Conservation (phyloP, 768 basidiomycete species). For the Cyclocybe cylindracea region DNA sequence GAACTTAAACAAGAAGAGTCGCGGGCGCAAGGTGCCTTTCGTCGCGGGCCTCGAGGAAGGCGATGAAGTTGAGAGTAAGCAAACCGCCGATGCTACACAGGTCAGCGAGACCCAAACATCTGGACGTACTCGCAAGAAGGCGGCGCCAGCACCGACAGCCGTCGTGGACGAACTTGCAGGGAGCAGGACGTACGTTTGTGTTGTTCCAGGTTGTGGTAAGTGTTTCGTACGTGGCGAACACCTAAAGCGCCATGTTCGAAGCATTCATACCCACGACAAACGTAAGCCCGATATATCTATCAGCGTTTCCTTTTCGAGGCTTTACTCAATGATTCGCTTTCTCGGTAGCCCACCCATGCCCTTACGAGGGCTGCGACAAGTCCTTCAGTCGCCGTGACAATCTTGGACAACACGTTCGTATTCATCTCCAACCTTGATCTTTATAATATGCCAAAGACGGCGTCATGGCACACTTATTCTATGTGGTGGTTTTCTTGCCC, state of each 20-base stretch:
- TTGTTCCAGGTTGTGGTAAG: constrained; percentile 73
- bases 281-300: constrained; percentile 48
- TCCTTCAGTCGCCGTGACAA: constrained; percentile 78
- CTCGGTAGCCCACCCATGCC: constrained; percentile 55
- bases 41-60: constrained; percentile 15
- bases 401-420: constrained; percentile 69
- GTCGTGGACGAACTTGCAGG: constrained; percentile 16
- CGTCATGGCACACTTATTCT: not conserved
- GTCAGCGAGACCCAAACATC: constrained; percentile 12
- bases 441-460: not conserved
- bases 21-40: constrained; percentile 59
- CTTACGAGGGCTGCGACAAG: constrained; percentile 64
- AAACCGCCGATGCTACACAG: constrained; percentile 11
- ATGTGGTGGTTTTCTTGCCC: not conserved
- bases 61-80: constrained; percentile 1
- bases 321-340: constrained; percentile 3
- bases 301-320: not conserved
- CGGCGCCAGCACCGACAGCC: constrained; percentile 7
- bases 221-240: constrained; percentile 81
- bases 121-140: constrained; percentile 7
- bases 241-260: constrained; percentile 77
- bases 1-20: constrained; percentile 63
- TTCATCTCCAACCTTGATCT: constrained; percentile 44
- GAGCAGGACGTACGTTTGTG: constrained; percentile 63
- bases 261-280: constrained; percentile 83